Percentiles rank a stretch among this genome's conserved stretches.
Conservation (phyloP, 768 basidiomycete species). For the Suillus sp. region DNA sequence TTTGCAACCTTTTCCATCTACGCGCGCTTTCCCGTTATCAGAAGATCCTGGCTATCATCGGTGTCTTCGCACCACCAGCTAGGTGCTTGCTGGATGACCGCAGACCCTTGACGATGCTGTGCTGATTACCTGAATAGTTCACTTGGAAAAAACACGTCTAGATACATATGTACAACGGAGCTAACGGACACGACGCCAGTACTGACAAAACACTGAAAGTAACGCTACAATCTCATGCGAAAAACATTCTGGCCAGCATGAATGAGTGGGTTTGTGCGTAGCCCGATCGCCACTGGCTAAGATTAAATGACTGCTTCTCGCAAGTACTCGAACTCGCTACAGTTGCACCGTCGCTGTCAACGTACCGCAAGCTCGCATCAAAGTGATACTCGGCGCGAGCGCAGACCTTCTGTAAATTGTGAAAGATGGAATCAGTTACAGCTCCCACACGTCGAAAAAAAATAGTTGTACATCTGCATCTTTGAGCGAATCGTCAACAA, state of each 20-base stretch:
- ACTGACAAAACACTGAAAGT: background rate
- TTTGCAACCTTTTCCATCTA: background rate
- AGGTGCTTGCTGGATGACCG: background rate
- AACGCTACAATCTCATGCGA: conserved; percentile 11
- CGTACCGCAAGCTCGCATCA: conserved; percentile 36
- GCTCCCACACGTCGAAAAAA: background rate
- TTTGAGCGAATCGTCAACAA: conserved; percentile 21
- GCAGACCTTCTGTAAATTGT: conserved; percentile 48
- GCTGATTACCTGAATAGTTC: background rate
- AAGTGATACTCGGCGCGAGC: conserved; percentile 56
- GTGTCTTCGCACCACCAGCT: background rate
- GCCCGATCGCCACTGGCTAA: conserved; percentile 36
- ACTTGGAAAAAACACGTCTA: background rate
- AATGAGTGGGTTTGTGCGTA: conserved; percentile 34
- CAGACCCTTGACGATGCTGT: background rate
- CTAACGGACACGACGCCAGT: background rate
- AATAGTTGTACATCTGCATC: conserved; percentile 55
- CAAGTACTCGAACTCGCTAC: conserved; percentile 29
- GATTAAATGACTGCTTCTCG: conserved; percentile 22
- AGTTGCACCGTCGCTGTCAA: conserved; percentile 33
- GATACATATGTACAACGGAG: background rate
- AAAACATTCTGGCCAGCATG: conserved; percentile 35
- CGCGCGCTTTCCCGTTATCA: background rate
- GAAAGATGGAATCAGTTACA: conserved; percentile 11
- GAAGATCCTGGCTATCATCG: background rate